These are phyloP conservation scores for Naganishia cerealis DNA, from an alignment of 1,284 basidiomycete species.

Conservation along the genomic window DNA sequence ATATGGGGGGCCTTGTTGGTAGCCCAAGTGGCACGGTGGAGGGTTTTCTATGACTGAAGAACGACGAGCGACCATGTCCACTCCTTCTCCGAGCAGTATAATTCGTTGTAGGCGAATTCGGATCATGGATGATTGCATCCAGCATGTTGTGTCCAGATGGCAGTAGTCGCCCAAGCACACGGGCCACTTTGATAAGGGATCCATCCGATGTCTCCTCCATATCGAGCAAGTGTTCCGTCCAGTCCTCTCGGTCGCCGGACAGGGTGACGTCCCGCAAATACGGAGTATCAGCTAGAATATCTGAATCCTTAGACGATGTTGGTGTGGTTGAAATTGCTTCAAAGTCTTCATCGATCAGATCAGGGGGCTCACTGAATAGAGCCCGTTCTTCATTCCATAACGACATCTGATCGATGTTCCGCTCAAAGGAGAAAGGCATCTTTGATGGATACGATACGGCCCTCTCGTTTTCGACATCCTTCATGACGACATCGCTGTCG, in stretches of 20 bases:
- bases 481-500: constrained; percentile 2
- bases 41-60: not conserved
- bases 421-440: not conserved
- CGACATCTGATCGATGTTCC: not conserved
- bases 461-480: not conserved
- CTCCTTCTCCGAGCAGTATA: not conserved
- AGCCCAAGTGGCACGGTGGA: not conserved
- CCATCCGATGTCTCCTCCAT: not conserved
- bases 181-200: constrained; percentile 24
- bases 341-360: constrained; percentile 14
- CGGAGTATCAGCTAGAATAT: not conserved
- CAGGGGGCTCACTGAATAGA: constrained; percentile 3
- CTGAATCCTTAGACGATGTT: not conserved
- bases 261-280: not conserved
- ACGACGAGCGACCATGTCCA: not conserved
- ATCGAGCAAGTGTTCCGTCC: not conserved
- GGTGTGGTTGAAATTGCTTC: constrained; percentile 32
- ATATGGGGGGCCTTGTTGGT: no score
- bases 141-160: not conserved
- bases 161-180: constrained; percentile 24
- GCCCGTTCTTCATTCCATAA: not conserved
- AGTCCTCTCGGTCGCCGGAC: not conserved
- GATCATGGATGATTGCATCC: not conserved
- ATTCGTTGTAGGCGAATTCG: not conserved
- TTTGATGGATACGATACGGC: not conserved